These are phyloP conservation scores for Emmonsiellopsis sp. DNA, from an alignment of 2,329 filamentous ascomycete genomes.

Conservation along the genomic window DNA sequence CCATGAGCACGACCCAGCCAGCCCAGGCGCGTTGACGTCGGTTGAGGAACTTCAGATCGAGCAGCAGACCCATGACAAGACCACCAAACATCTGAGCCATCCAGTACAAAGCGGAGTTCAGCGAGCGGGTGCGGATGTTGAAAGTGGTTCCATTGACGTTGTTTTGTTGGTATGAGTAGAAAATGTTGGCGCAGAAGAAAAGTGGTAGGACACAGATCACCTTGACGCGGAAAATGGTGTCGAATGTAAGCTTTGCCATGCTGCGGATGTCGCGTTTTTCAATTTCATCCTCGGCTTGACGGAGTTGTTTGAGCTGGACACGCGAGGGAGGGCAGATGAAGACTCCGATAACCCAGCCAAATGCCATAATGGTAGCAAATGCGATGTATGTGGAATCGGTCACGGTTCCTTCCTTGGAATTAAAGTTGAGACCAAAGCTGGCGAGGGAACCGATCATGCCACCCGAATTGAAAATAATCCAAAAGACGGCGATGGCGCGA, in stretches of 20 bases:
- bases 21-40: conserved; percentile 40
- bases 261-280: conserved; percentile 23
- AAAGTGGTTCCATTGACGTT: conserved; percentile 47
- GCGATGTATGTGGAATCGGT: conserved; percentile 44
- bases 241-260: conserved; percentile 23
- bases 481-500: conserved; percentile 36
- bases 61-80: conserved; percentile 38
- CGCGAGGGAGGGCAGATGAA: conserved; percentile 42
- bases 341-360: conserved; percentile 41
- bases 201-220: conserved; percentile 43
- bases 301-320: conserved; percentile 32
- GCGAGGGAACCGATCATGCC: conserved; percentile 37
- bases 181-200: conserved; percentile 49
- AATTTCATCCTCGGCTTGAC: conserved; percentile 34
- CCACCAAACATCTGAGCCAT: conserved; percentile 49
- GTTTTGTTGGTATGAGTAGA: conserved; percentile 51
- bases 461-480: conserved; percentile 41
- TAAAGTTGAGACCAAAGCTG: conserved; percentile 37
- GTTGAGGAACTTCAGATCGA: conserved; percentile 25
- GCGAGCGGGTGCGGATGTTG: conserved; percentile 47
- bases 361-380: conserved; percentile 40
- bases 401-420: conserved; percentile 36
- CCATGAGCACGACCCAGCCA: conserved; percentile 40
- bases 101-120: conserved; percentile 49
- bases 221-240: conserved; percentile 36